These are phyloP conservation scores for Papiliotrema nemorosa DNA, from an alignment of 1,284 basidiomycete genomes.

Conservation along the genomic window DNA sequence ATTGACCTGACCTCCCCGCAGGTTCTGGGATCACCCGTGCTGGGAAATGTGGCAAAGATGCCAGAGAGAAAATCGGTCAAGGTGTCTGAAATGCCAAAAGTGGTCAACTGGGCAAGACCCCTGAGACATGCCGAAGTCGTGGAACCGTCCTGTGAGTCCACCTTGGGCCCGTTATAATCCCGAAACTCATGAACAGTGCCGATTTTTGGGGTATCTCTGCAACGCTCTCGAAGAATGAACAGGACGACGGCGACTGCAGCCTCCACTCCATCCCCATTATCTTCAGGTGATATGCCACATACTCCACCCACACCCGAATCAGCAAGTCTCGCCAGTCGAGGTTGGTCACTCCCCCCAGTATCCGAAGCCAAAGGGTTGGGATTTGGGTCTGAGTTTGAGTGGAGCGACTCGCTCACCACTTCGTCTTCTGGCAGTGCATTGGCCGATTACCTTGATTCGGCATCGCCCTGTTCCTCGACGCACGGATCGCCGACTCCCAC, in stretches of 20 bases:
- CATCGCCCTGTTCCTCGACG: background rate
- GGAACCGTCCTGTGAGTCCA: background rate
- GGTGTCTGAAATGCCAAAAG: background rate
- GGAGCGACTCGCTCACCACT: background rate
- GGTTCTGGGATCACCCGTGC: background rate
- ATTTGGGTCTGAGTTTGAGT: slow-evolving; percentile 1
- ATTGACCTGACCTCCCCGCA: background rate
- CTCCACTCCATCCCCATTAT: slow-evolving; percentile 4
- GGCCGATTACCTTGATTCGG: background rate
- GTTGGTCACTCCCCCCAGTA: background rate
- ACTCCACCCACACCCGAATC: slow-evolving; percentile 3
- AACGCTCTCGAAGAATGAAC: slow-evolving; percentile 1
- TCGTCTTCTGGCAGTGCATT: background rate
- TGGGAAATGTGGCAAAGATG: background rate
- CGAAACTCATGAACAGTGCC: background rate
- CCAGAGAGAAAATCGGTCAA: background rate
- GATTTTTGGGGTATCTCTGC: background rate
- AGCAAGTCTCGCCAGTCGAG: background rate
- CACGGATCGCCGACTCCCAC: background rate
- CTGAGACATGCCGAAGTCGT: background rate
- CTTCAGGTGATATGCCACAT: slow-evolving; percentile 7
- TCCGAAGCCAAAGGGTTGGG: slow-evolving; percentile 5
- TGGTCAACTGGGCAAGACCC: slow-evolving; percentile 4
- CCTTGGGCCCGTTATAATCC: background rate
- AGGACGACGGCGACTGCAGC: background rate